Evolutionary conservation across 495 filamentous ascomycete genomes (phyloP), one percentile per base, ranked within the genome.

Genomic region (Friedmanniomyces endolithicus): DNA sequence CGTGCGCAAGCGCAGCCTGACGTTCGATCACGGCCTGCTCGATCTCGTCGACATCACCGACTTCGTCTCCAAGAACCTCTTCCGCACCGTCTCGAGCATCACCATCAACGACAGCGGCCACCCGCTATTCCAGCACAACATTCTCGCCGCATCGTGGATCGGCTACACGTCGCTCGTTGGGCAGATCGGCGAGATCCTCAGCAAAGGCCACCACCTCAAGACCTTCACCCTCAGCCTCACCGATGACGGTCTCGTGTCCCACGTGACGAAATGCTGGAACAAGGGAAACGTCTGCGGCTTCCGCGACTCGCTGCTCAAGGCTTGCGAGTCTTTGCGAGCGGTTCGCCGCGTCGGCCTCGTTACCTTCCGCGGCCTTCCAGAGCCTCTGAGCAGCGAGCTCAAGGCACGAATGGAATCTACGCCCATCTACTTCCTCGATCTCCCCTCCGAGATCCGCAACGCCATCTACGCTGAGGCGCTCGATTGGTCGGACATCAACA

Each of bases 21-120:
- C 23, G 14, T 61, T 61, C 54, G 46, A 56, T 29, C 58, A 61
- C 43, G 58, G 58, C 50, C 44, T 61, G 22, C 54, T 61, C 27
- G 53, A 52, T 45, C 33, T 56, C 22, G 16, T n/a, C 19, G 23
- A 39, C 20, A 17, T 59, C 40, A 41, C 4, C 12, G 54, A 57
- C 14, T 47, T 57, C n/a, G 31, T 63, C 11, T 24, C 51, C 16
- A 8, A 7, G 12, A 37, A 7, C 33, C 24, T 53, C 22, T 34
- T 63, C 17, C 60, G 47, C 22, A 56, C 34, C 11, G 43, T 63
- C 37, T 20, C 40, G 1, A 22, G 44, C 48, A 50, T 63, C 52
- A 59, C 52, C 31, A 56, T 63, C 56, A 44, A 44, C 24, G 56
- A 61, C 29, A n/a, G 12, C 29, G 60, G 60, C 41, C 56, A 63